Percentiles rank a stretch among this genome's conserved stretches.
These are phyloP conservation scores for Colletotrichum eremochloae DNA, from an alignment of 2,329 filamentous ascomycete genomes.

Conservation along the genomic window DNA sequence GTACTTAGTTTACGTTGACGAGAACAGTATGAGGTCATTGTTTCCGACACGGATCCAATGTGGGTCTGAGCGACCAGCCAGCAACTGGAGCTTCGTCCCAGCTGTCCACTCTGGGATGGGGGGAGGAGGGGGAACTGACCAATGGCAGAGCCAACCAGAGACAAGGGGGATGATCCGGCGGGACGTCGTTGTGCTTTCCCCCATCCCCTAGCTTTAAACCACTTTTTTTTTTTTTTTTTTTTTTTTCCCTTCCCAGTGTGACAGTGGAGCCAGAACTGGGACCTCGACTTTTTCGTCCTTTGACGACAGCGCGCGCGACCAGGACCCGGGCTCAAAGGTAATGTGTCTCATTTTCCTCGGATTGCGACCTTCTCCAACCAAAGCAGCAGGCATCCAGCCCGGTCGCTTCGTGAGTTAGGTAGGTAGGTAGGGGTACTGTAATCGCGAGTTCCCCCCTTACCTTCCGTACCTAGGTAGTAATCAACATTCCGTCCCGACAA, in stretches of 20 bases:
- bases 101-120: background rate
- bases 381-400: background rate
- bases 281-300: conserved; percentile 5
- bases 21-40: conserved; percentile 40
- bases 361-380: background rate
- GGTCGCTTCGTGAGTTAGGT: background rate
- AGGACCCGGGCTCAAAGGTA: background rate
- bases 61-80: conserved; percentile 21
- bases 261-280: conserved; percentile 15
- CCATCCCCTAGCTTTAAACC: too few relatives aligned
- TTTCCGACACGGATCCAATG: conserved; percentile 21
- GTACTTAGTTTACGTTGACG: background rate
- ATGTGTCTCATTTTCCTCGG: background rate
- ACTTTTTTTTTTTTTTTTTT: background rate
- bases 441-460: background rate
- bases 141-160: conserved; percentile 7
- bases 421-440: too few relatives aligned
- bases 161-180: conserved; percentile 27
- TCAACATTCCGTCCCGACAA: conserved; percentile 7
- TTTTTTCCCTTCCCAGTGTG: background rate
- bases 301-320: background rate
- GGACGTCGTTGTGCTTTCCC: too few relatives aligned
- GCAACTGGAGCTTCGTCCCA: conserved; percentile 18
- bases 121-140: background rate
- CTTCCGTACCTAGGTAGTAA: background rate